Evolutionary conservation across 768 basidiomycete species (phyloP).

Genomic region (Suillus fuscotomentosus): DNA sequence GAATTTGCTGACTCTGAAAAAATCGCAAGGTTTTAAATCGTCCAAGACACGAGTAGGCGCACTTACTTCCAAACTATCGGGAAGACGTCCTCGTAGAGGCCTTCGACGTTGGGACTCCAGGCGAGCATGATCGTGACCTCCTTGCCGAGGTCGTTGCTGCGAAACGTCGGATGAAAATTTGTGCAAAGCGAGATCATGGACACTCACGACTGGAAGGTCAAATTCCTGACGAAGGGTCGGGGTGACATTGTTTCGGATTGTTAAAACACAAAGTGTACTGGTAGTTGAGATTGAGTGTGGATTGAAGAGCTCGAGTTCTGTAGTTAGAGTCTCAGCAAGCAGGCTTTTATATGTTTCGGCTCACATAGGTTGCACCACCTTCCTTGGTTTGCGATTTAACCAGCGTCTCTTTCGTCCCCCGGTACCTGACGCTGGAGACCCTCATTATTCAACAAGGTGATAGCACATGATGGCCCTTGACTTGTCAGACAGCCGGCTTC

Average conservation of each 20-base stretch:
- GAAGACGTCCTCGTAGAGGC: neutral
- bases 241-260: neutral
- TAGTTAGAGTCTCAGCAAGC: neutral
- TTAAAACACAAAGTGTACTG: neutral
- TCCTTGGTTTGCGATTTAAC: neutral
- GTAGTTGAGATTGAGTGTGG: neutral
- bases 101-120: neutral
- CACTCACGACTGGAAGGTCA: neutral
- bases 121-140: neutral
- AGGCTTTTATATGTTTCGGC: neutral
- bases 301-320: neutral
- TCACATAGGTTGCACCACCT: neutral
- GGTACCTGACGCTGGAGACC: neutral
- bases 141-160: neutral
- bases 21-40: neutral
- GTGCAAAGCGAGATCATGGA: neutral
- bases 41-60: neutral
- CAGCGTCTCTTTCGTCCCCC: neutral
- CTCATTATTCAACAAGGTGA: neutral
- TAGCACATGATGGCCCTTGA: neutral
- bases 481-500: neutral
- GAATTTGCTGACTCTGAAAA: neutral
- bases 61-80: slow-evolving; percentile 2
- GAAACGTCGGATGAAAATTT: neutral
- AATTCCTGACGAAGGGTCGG: neutral